Conservation (phyloP, 257 asterid genomes). For the Petrea volubilis region DNA sequence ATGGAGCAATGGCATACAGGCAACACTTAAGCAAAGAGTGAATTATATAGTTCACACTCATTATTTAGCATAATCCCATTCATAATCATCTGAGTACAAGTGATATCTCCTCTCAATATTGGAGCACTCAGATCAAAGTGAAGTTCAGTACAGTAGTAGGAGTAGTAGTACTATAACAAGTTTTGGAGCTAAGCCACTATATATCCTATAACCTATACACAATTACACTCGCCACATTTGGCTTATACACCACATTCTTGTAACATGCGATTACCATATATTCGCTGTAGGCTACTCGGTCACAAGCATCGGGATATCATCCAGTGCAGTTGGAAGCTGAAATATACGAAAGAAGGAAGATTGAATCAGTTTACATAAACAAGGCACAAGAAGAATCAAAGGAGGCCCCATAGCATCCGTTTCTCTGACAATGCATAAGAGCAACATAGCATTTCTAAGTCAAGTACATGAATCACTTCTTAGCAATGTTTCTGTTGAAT, state of each 20-base stretch:
- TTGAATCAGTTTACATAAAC: background rate
- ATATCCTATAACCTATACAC: conserved; percentile 17
- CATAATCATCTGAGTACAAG: conserved; percentile 3
- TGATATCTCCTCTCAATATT: no score
- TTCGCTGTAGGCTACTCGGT: conserved; percentile 43
- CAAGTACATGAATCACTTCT: background rate
- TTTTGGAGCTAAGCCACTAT: conserved; percentile 20
- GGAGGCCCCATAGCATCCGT: no score
- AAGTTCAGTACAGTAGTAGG: no score
- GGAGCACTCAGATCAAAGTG: no score
- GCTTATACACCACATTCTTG: background rate
- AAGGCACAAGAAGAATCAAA: background rate
- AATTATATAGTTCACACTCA: background rate
- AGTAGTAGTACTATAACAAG: background rate
- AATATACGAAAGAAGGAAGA: background rate
- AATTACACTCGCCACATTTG: background rate
- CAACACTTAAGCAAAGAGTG: no score
- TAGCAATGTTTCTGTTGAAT: no score
- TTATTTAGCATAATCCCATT: conserved; percentile 4
- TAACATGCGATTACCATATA: background rate
- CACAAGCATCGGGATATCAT: conserved; percentile 51
- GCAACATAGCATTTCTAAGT: background rate
- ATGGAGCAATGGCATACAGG: no score
- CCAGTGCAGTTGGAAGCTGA: conserved; percentile 46
- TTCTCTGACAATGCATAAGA: no score